Base-by-base conservation (phyloP, 2,329 filamentous ascomycete genomes). In the Helotiales sp. region DNA sequence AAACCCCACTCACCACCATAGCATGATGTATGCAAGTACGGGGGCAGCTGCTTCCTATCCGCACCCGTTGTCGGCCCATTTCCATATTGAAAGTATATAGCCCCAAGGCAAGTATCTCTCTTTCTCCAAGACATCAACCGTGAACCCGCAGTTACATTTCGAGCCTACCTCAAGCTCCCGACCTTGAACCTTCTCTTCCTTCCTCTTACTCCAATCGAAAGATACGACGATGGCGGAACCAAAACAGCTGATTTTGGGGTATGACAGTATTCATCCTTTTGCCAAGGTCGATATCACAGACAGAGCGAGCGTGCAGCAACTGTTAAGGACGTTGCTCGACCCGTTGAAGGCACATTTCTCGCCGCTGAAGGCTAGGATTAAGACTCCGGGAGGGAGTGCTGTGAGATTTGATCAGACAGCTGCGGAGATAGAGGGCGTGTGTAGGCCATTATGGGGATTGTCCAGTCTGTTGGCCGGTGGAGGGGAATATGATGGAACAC, bases 361-460 rank as follows among this genome's bases (percentile, higher is more conserved):
- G 1, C 84, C 85, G 0, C 69, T 77, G 42, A 82, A 83, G 67
- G 84, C 86, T 10, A 79, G 88, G 47, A 80, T 92, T 47, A 85
- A 84, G 67, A 82, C 87, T 24, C 82, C 82, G 1, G 89, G 89
- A 5, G 83, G 81, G 13, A 90, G 88, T 0, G 88, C 88, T 17
- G 90, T 90, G 19, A 79, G 88, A 25, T 93, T 92, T 71, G 90
- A 93, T 69, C 86, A 91, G 71, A 83, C 85, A 1, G 89, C 88
- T 8, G 88, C 89, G 1, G 88, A 92, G 68, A 81, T 93, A 31
- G 90, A 93, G 73, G 68, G 68, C 1, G 64, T 68, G 55, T 69
- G 67, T 57, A 60, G 90, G 1, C 89, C 90, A 0, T 77, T 93
- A 51, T 93, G 89, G 89, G 90, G 85, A 1, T 74, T 93, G 17